Evolutionary conservation across 345 rosid genomes (phyloP), one percentile per base, ranked within the genome.

Genomic region (Aegle marmelos): DNA sequence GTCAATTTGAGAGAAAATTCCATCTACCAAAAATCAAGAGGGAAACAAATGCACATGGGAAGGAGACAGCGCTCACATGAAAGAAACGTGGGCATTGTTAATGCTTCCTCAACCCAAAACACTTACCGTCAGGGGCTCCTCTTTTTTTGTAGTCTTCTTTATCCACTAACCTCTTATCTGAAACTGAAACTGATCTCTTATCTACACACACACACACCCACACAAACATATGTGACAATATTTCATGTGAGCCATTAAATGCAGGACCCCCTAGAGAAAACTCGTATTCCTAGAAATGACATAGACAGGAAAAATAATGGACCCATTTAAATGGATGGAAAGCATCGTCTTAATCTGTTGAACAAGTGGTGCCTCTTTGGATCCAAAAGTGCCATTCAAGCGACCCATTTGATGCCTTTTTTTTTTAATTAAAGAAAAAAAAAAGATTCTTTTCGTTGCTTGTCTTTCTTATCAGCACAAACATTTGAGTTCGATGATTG

Each of bases 21-120:
- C n/a, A 17, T 39, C 45, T 39, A 39, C 13, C 33, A 75, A 77
- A 72, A 67, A 57, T 10, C 48, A 41, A 28, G 48, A 62, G 60
- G n/a, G 50, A 75, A 63, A 65, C 75, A 45, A 78, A 70, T 72
- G 83, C 87, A 87, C 89, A 87, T 82, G 87, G 82, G 81, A 72
- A 72, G 79, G 77, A 62, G 82, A 87, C 85, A 74, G 27, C 24
- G 37, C 80, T 65, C 87, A 84, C 84, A 78, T 80, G 88, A 60
- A 76, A 45, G 80, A 34, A 85, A 78, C 81, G 73, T 76, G 82
- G 76, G 34, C 68, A 56, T 70, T 80, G 81, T 78, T 83, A 45
- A 3, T 45, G 17, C 50, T 45, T 66, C 79, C 81, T 68, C 39
- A 50, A 45, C 21, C 60, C 50, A 69, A 21, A 68, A 72, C 75